phyloP scores from a whole-genome alignment of 805 yeast genomes.

The Candida khao-thaluensis region DNA sequence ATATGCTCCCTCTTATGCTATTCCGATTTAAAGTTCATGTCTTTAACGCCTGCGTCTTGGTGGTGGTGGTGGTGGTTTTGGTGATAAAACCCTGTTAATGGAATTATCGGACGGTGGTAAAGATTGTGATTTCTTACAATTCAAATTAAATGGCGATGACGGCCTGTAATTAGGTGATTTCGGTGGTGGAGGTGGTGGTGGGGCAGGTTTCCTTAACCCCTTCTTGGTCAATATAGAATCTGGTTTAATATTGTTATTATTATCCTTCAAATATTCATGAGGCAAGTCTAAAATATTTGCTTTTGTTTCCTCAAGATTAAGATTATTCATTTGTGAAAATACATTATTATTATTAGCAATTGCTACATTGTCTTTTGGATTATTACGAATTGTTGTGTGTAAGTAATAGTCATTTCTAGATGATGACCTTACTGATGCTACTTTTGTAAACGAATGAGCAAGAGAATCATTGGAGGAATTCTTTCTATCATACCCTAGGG shows the following conservation, averaged over 20 bases:
- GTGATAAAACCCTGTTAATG: conserved; percentile 10
- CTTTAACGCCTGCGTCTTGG: conserved; percentile 24
- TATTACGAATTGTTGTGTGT: conserved; percentile 30
- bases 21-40: too few relatives aligned
- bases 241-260: conserved; percentile 7
- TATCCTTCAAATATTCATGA: conserved; percentile 23
- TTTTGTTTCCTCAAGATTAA: conserved; percentile 13
- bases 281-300: conserved; percentile 34
- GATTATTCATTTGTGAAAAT: conserved; percentile 15
- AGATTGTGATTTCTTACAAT: not conserved
- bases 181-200: conserved; percentile 39
- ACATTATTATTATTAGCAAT: conserved; percentile 28
- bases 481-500: not conserved
- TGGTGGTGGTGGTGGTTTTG: conserved; percentile 36
- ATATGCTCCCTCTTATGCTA: too few relatives aligned
- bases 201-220: conserved; percentile 38
- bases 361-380: not conserved
- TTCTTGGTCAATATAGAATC: conserved; percentile 16
- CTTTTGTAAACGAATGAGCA: conserved; percentile 25
- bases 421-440: conserved; percentile 37
- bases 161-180: conserved; percentile 7
- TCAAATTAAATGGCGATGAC: conserved; percentile 8
- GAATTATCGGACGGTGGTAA: too few relatives aligned
- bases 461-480: conserved; percentile 21
- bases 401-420: conserved; percentile 35